Percentiles rank a stretch among this genome's conserved stretches.
Evolutionary conservation across 306 rosid genomes (phyloP).

Genomic region (Cyclanthera cordifolia): DNA sequence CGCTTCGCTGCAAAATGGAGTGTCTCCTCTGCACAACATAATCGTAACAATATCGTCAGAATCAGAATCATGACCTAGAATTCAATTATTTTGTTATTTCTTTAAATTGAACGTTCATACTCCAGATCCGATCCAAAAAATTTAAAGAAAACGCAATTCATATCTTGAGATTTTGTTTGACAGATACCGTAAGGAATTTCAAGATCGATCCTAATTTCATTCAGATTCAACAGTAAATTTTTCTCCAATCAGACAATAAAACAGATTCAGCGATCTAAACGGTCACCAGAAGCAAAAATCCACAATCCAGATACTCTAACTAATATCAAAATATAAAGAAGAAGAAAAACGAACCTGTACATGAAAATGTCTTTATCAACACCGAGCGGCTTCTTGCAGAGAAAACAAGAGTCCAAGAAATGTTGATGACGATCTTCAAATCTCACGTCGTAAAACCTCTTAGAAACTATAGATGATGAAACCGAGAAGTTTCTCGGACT

Average conservation of each 20-base stretch:
- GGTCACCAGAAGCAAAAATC: not conserved
- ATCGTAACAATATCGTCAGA: not conserved
- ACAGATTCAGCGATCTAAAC: not conserved
- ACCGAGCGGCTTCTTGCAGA: constrained; percentile 58
- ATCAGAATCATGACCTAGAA: not conserved
- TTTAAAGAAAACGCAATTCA: not conserved
- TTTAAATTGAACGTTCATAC: not conserved
- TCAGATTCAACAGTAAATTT: not conserved
- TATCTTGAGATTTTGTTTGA: not conserved
- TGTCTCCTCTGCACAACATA: constrained; percentile 58
- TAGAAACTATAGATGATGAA: constrained; percentile 44
- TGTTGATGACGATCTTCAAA: constrained; percentile 74
- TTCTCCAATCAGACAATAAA: not conserved
- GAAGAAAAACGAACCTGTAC: constrained; percentile 57
- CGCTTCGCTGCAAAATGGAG: constrained; percentile 80
- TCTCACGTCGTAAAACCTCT: constrained; percentile 60
- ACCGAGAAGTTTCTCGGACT: not conserved
- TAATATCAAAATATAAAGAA: not conserved
- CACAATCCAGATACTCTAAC: not conserved
- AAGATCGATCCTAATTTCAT: not conserved
- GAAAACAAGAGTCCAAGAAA: constrained; percentile 63
- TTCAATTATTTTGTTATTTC: not conserved
- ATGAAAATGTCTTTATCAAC: constrained; percentile 68
- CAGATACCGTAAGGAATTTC: not conserved
- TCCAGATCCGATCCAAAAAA: not conserved